Conservation (phyloP, 495 filamentous ascomycete genomes). For the Achaetomiella virescens region DNA sequence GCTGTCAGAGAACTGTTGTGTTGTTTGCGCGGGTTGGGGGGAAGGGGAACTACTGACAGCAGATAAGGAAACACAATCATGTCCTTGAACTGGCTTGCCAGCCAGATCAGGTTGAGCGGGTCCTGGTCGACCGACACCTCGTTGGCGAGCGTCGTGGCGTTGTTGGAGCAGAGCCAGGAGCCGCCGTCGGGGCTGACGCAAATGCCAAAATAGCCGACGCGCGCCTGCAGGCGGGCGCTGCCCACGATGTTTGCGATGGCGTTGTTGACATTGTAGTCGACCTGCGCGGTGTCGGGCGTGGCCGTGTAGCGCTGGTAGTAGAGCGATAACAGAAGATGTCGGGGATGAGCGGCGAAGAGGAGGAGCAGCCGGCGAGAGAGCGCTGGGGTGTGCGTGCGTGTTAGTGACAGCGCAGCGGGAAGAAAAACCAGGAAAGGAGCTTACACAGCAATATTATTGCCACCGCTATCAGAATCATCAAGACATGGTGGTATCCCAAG, state of each 20-base stretch:
- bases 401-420: background rate
- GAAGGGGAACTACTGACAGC: constrained; percentile 42
- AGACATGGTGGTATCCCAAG: constrained; percentile 95
- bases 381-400: constrained; percentile 38
- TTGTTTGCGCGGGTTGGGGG: background rate
- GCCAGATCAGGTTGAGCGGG: constrained; percentile 75
- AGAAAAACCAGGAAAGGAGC: constrained; percentile 29
- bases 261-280: constrained; percentile 71
- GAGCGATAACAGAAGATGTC: constrained; percentile 70
- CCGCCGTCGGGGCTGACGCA: constrained; percentile 70
- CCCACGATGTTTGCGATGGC: constrained; percentile 72
- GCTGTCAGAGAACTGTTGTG: background rate
- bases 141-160: constrained; percentile 66
- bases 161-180: constrained; percentile 68
- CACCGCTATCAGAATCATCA: constrained; percentile 94
- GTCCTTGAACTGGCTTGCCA: constrained; percentile 72
- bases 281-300: constrained; percentile 67
- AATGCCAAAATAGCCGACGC: constrained; percentile 67
- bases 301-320: constrained; percentile 64
- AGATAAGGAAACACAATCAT: constrained; percentile 77
- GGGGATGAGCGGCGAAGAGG: constrained; percentile 66
- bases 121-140: constrained; percentile 65
- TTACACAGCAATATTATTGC: constrained; percentile 92
- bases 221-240: constrained; percentile 56
- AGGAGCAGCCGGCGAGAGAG: constrained; percentile 73